Evolutionary conservation across 225 moss, liverwort and hornwort genomes (phyloP), one percentile per base, ranked within the genome.

Genomic region (Anthoceros angustus): DNA sequence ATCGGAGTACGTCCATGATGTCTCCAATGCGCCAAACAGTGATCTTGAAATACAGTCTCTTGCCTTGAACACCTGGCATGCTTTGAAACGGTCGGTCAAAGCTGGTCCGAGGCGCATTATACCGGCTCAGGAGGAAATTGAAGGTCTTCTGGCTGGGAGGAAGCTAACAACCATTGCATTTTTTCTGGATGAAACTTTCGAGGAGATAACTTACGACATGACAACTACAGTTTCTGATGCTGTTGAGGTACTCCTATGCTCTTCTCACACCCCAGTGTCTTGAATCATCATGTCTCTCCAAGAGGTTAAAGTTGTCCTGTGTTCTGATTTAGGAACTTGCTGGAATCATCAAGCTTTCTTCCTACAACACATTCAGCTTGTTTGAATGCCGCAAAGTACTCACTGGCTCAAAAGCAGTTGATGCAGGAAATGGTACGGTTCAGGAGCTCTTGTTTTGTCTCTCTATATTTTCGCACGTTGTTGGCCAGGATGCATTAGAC

Each of bases 131-230:
- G 95, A 98, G 74, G 95, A 98, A 62, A 91, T 98, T 62, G 88
- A 98, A 74, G 86, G 86, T 39, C 75, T 91, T 76, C 81, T 91
- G 74, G 80, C 76, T 63, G 84, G 88, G 61, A 77, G 83, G 20
- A 91, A 91, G 73, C 75, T 91, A 64, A 89, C 91, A 18, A 86
- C 87, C 24, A 91, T 91, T 67, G 87, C 91, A 14, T 98, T 87
- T 71, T 98, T 98, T 71, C 79, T 98, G 75, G 95, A 98, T 73
- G 95, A 98, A 69, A 98, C 95, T 41, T 98, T 98, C 63, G 95
- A 98, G 76, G 91, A 98, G 70, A 85, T 98, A 24, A 83, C 86
- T 7, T 98, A 89, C 67, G 91, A 98, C 68, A 91, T 98, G 91
- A 87, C 91, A 23, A 91, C 95, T 48, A 91, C 87, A 18, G 84